Base-by-base conservation (phyloP, 2,329 filamentous ascomycete genomes). In the Myriosclerotinia duriaeana region DNA sequence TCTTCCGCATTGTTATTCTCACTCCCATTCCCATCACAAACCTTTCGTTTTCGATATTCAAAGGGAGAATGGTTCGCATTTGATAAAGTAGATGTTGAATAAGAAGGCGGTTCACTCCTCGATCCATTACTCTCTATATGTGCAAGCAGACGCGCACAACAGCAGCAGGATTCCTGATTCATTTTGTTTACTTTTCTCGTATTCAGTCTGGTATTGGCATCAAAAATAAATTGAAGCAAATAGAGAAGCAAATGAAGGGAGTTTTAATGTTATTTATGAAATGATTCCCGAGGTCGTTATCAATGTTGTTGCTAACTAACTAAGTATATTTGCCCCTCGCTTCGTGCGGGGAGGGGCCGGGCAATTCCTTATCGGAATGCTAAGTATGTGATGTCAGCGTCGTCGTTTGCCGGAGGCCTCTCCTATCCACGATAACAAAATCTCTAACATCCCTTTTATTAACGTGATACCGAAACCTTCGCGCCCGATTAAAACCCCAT, bases 301-400 rank as follows among this genome's bases (percentile, higher is more conserved):
- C 22, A 46, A 34, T 30, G 11, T 22, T 46, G 11, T 12, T 48
- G 42, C 20, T 60, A 22, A 20, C 3, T 17, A 34, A 34, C 5
- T n/a, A n/a, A n/a, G n/a, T n/a, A 36, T 26, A 61, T 61, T 61
- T 61, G 44, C 58, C 58, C 58, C 58, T 61, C 58, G 58, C 30
- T 40, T 50, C n/a, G 36, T 36, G 42, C 26, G 55, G 44, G 40
- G 7, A n/a, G 2, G 30, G 55, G 15, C 30, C 34, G 20, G 8
- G 7, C 7, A 22, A 15, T 56, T 36, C 30, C 56, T 59, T 59
- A 60, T 48, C 56, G 42, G 56, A 36, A 36, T 56, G 56, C 42
- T 36, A 8, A 59, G 20, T 46, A 48, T 26, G 3, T 26, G 26
- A 26, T 26, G 26, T 26, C 26, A 46, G 44, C 40, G 44, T 46